Percentiles rank a stretch among this genome's conserved stretches.
Conservation (phyloP, 768 basidiomycete species). For the Tricholomella constricta region DNA sequence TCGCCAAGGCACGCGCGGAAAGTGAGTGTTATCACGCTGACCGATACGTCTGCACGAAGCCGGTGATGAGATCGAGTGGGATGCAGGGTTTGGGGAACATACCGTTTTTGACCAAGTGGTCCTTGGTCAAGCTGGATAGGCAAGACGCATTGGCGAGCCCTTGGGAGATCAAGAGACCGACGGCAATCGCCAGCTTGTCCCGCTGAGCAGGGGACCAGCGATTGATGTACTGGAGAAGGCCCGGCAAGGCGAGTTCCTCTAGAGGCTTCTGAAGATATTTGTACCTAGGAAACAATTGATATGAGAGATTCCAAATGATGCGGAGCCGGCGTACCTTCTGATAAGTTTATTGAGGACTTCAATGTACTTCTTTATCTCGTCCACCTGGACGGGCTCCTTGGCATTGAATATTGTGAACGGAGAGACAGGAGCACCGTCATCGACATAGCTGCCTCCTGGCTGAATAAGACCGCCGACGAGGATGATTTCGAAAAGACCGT, state of each 20-base stretch:
- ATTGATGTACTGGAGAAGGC: constrained; percentile 85
- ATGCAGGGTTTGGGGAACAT: constrained; percentile 12
- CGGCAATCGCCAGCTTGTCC: constrained; percentile 81
- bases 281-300: constrained; percentile 58
- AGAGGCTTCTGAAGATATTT: constrained; percentile 99
- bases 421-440: constrained; percentile 81
- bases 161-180: constrained; percentile 82
- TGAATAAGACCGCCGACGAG: constrained; percentile 95
- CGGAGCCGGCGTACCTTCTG: constrained; percentile 61
- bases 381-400: constrained; percentile 74
- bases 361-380: constrained; percentile 90
- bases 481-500: constrained; percentile 93
- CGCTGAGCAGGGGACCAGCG: constrained; percentile 78
- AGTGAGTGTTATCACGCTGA: constrained; percentile 74
- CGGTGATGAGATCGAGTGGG: not conserved
- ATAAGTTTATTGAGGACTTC: constrained; percentile 96
- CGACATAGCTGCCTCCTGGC: constrained; percentile 90
- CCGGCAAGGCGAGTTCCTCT: constrained; percentile 81
- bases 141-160: constrained; percentile 79
- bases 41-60: constrained; percentile 62
- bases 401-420: constrained; percentile 89
- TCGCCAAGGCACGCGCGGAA: constrained; percentile 81
- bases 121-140: constrained; percentile 83
- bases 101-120: constrained; percentile 97
- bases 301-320: constrained; percentile 10